phyloP scores from a whole-genome alignment of 176 grass and related monocot species.

The Ensete ventricosum region DNA sequence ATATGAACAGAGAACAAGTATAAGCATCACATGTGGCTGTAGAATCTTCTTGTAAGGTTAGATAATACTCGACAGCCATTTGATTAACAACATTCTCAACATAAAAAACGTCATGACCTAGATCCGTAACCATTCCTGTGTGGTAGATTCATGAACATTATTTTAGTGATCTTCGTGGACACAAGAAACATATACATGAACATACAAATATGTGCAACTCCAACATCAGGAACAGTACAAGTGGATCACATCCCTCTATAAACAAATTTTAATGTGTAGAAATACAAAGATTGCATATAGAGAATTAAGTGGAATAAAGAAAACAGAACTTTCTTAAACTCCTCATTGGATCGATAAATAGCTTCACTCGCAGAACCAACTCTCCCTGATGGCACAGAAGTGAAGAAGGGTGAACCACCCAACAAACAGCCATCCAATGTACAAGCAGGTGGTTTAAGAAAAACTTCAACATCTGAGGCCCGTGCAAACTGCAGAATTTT shows the following conservation, averaged over 20 bases:
- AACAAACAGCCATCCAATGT: slow-evolving; percentile 70
- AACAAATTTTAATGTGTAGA: neutral
- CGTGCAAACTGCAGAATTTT: slow-evolving; percentile 89
- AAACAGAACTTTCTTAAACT: slow-evolving; percentile 73
- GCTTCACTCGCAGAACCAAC: slow-evolving; percentile 78
- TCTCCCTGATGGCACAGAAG: slow-evolving; percentile 91
- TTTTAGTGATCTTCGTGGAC: neutral
- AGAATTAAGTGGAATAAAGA: neutral
- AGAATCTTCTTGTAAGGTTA: too few relatives aligned
- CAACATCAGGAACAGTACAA: neutral
- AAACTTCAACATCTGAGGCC: slow-evolving; percentile 91
- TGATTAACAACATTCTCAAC: neutral
- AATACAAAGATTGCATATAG: neutral
- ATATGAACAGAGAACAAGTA: neutral
- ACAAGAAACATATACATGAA: neutral
- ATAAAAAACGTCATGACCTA: neutral
- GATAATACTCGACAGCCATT: too few relatives aligned
- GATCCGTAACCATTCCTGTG: neutral
- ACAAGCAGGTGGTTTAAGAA: slow-evolving; percentile 68
- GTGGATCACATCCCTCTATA: neutral
- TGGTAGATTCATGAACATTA: neutral
- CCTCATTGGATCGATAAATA: slow-evolving; percentile 77
- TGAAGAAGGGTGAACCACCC: slow-evolving; percentile 84
- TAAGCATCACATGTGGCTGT: too few relatives aligned
- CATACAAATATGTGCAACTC: neutral